These are phyloP conservation scores for Aristolochia californica DNA, from an alignment of 164 flowering plant species.

Conservation along the genomic window DNA sequence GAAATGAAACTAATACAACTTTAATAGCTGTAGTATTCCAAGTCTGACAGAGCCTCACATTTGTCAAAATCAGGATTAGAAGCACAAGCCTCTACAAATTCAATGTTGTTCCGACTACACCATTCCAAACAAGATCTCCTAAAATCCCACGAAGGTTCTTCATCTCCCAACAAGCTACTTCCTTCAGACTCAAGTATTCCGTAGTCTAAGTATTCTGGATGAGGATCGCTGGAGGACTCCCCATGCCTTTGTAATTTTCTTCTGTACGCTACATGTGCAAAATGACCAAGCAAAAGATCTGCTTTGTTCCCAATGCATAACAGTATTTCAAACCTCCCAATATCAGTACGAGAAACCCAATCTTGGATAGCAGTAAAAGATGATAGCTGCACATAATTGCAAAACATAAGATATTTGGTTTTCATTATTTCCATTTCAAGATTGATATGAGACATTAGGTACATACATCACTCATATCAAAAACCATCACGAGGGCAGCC, in stretches of 20 bases:
- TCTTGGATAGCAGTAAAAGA: conserved; percentile 54
- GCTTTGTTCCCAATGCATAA: conserved; percentile 92
- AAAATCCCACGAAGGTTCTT: conserved; percentile 40
- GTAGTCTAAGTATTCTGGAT: conserved; percentile 34
- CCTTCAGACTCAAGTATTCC: conserved; percentile 80
- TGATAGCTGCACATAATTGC: conserved; percentile 38
- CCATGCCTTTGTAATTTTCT: conserved; percentile 35
- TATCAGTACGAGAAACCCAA: conserved; percentile 58
- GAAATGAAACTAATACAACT: too few relatives aligned
- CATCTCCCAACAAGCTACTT: conserved; percentile 61
- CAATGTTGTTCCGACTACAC: conserved; percentile 69
- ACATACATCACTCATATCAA: conserved; percentile 66
- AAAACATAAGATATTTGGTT: neutral
- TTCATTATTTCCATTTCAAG: neutral
- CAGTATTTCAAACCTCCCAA: conserved; percentile 57
- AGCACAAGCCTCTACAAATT: conserved; percentile 88
- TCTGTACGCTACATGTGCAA: conserved; percentile 75
- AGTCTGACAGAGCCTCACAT: conserved; percentile 37
- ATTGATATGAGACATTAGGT: neutral
- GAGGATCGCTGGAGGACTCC: conserved; percentile 27
- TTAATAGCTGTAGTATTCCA: neutral
- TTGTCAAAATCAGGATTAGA: conserved; percentile 83
- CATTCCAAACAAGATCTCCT: conserved; percentile 67
- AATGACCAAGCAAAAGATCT: conserved; percentile 80
- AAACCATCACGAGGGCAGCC: conserved; percentile 87